A percentile compares a stretch with the other conserved stretches of the same genome.
Conservation (phyloP, 176 grass and related monocot species). For the Olyra latifolia region DNA sequence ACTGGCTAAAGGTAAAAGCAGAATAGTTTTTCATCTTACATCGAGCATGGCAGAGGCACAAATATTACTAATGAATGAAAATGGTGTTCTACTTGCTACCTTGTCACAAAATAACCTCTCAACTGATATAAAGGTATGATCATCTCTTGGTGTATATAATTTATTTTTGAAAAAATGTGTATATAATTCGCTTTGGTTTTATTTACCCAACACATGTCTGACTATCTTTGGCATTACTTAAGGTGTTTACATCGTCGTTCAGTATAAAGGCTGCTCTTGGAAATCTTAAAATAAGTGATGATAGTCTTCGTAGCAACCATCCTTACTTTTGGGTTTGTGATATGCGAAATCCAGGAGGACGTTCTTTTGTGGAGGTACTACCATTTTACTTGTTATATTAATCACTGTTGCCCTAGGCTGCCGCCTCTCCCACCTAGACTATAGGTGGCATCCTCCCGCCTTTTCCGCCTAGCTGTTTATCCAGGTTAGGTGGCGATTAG, state of each 20-base stretch:
- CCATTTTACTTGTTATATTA: slow-evolving; percentile 24
- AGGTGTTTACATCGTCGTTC: slow-evolving; percentile 93
- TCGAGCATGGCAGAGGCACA: slow-evolving; percentile 90
- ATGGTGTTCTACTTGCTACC: slow-evolving; percentile 63
- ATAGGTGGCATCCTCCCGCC: too few relatives aligned
- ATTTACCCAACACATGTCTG: slow-evolving; percentile 22
- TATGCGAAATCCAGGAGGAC: slow-evolving; percentile 92
- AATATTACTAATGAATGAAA: slow-evolving; percentile 91
- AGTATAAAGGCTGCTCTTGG: slow-evolving; percentile 98
- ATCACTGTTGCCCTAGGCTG: too few relatives aligned
- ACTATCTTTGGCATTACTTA: slow-evolving; percentile 42
- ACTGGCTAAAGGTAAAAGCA: slow-evolving; percentile 85
- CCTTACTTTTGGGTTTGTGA: slow-evolving; percentile 98
- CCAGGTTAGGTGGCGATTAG: too few relatives aligned
- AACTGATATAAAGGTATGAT: slow-evolving; percentile 84
- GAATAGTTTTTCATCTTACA: slow-evolving; percentile 95
- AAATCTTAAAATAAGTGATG: slow-evolving; percentile 99
- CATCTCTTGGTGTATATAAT: slow-evolving; percentile 12
- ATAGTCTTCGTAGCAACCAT: slow-evolving; percentile 69
- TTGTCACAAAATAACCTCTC: slow-evolving; percentile 93
- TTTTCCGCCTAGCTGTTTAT: too few relatives aligned
- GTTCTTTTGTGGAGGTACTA: slow-evolving; percentile 94
- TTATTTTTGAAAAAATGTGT: background rate
- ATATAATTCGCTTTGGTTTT: slow-evolving; percentile 14
- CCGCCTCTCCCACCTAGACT: too few relatives aligned